phyloP scores from a whole-genome alignment of 805 yeast species.

The Saccharomycopsis microspora region DNA sequence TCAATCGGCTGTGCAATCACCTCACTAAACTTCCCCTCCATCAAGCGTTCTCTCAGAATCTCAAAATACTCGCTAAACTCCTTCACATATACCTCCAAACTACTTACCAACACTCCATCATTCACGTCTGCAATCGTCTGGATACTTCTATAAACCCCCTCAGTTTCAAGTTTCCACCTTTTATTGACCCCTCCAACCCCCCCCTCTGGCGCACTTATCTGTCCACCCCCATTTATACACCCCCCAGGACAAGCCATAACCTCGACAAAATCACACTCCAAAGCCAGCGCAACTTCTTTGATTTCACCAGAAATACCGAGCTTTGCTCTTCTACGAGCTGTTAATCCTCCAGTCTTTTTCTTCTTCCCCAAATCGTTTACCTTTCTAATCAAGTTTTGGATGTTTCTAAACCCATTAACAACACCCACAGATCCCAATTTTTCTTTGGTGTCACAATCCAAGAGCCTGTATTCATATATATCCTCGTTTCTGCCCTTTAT shows the following conservation, averaged over 20 bases:
- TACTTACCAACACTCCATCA: conserved; percentile 1
- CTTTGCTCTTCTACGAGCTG: conserved; percentile 33
- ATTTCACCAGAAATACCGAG: conserved; percentile 21
- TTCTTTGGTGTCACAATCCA: conserved; percentile 23
- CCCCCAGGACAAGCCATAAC: conserved; percentile 99
- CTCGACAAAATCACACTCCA: conserved; percentile 71
- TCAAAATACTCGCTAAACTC: conserved; percentile 9
- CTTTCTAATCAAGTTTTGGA: conserved; percentile 85
- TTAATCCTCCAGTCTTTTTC: conserved; percentile 17
- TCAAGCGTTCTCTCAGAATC: conserved; percentile 1
- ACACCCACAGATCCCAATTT: conserved; percentile 42
- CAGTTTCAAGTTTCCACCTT: conserved; percentile 6
- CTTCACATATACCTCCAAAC: conserved; percentile 4
- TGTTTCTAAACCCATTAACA: conserved; percentile 87
- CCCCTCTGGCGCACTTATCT: conserved; percentile 40
- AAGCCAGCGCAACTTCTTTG: conserved; percentile 40
- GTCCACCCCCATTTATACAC: conserved; percentile 96
- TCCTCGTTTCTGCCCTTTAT: conserved; percentile 69
- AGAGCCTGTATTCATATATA: conserved; percentile 54
- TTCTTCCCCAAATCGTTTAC: conserved; percentile 35
- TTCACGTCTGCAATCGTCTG: conserved; percentile 7
- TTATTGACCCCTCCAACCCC: conserved; percentile 6
- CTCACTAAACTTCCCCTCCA: conserved; percentile 4
- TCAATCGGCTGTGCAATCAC: conserved; percentile 7
- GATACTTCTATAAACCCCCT: conserved; percentile 5